Percentiles rank a stretch among this genome's conserved stretches.
Conservation (phyloP, 768 basidiomycete species). For the Phlebiopsis gigantea region DNA sequence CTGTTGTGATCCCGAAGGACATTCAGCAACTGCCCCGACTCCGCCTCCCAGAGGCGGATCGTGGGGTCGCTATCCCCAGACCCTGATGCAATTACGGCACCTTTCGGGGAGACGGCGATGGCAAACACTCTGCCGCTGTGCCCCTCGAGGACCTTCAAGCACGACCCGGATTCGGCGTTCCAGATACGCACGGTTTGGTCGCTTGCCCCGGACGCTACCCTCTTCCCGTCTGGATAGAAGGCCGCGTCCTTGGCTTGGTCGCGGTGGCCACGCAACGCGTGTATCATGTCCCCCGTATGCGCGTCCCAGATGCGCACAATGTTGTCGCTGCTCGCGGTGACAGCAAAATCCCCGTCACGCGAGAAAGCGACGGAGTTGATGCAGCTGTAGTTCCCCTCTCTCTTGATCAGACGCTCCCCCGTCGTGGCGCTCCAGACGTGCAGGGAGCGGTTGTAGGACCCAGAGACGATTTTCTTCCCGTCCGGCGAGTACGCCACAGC, state of each 20-base stretch:
- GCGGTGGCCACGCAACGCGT: neutral
- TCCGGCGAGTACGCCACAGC: conserved; percentile 13
- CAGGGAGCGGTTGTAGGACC: conserved; percentile 43
- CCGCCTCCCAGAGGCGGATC: conserved; percentile 13
- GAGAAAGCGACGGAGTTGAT: conserved; percentile 10
- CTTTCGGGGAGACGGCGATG: conserved; percentile 13
- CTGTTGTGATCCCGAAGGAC: neutral
- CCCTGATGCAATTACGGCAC: conserved; percentile 10
- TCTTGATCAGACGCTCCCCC: conserved; percentile 23
- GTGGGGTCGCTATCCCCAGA: conserved; percentile 10
- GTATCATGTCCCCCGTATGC: neutral
- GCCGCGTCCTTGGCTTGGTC: conserved; percentile 6
- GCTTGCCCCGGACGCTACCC: conserved; percentile 12
- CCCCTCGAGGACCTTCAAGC: conserved; percentile 1
- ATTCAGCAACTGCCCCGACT: neutral
- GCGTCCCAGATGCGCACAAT: conserved; percentile 13
- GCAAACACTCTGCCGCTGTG: conserved; percentile 1
- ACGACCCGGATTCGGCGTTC: conserved; percentile 7
- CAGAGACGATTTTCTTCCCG: conserved; percentile 30
- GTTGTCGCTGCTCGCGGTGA: conserved; percentile 12
- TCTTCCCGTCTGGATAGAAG: conserved; percentile 10
- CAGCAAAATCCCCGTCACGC: neutral
- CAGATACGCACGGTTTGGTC: conserved; percentile 14
- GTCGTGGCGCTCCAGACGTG: conserved; percentile 43
- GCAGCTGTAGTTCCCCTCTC: conserved; percentile 15